Base-by-base conservation (phyloP, 805 yeast genomes). In the Candida tibetensis region DNA sequence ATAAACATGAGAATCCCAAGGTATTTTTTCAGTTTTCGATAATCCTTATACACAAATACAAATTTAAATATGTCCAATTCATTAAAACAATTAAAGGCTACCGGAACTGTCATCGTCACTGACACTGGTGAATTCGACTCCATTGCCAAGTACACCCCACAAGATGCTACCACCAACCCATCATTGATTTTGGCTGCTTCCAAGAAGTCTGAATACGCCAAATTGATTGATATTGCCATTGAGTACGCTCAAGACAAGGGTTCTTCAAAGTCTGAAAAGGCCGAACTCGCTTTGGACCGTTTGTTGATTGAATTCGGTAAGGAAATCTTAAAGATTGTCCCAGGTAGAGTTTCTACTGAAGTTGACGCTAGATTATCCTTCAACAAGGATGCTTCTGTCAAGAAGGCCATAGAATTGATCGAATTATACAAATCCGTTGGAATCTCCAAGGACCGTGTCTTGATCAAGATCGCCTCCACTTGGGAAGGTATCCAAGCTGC, bases 401-500 rank as follows among this genome's bases (percentile, higher is more conserved):
- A 80, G 71, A 93, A 93, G 79, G 99, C 99, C 40, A 72, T 88
- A 47, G 83, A 89, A 63, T 78, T 93, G 74, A 93, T 93, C 57
- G 81, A 76, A 40, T 77, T 91, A 55, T 93, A 93, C 80, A 75
- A 88, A 73, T 72, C 79, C 42, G 76, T 77, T 56, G 98, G 98
- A 53, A 85, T 93, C 57, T 59, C 70, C 48, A 89, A 88, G 75
- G 96, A 90, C 49, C 80, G 98, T 68, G 78, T 93, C 47, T 79
- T 91, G 62, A 93, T 93, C 72, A 93, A 93, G 79, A 79, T 93
- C 51, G 99, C 99, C 46, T 85, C 98, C 44, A 93, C 99, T 49
- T 93, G 90, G 86, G 99, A 93, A 74, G 99, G 99, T 77, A 93
- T 93, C 66, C 96, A 87, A 71, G 99, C 99, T 54, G 99, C 99